A percentile compares a stretch with the other conserved stretches of the same genome.
These are phyloP conservation scores for Ascochyta fabae DNA, from an alignment of 2,329 filamentous ascomycete species.

Conservation along the genomic window DNA sequence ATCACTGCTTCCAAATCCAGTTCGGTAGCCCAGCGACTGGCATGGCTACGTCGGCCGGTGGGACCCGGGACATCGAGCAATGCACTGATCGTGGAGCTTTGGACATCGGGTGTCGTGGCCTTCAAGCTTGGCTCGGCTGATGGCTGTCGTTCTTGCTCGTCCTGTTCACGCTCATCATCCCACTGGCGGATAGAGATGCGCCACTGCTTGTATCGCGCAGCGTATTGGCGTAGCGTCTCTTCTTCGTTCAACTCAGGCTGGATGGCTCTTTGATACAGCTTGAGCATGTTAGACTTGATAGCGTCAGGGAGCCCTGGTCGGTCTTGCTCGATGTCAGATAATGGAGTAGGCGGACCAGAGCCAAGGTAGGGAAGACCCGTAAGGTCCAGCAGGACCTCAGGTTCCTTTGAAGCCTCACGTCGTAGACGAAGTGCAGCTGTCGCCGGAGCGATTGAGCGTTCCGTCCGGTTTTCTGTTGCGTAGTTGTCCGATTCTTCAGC, in stretches of 20 bases:
- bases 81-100: conserved; percentile 36
- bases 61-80: conserved; percentile 38
- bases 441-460: conserved; percentile 40
- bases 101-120: conserved; percentile 56
- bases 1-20: conserved; percentile 75
- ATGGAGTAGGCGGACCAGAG: conserved; percentile 52
- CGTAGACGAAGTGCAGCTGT: conserved; percentile 41
- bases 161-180: conserved; percentile 51
- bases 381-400: conserved; percentile 50
- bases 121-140: conserved; percentile 45
- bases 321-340: conserved; percentile 53
- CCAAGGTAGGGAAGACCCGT: conserved; percentile 54
- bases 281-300: conserved; percentile 46
- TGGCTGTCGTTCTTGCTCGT: conserved; percentile 44
- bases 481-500: conserved; percentile 46
- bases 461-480: conserved; percentile 32
- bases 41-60: conserved; percentile 41
- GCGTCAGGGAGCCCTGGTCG: conserved; percentile 44
- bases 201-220: conserved; percentile 51
- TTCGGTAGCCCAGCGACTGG: conserved; percentile 61
- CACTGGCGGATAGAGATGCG: conserved; percentile 49
- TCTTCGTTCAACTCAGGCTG: conserved; percentile 39
- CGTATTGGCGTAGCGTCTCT: conserved; percentile 46
- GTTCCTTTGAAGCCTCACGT: conserved; percentile 39
- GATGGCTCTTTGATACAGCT: conserved; percentile 41